A percentile compares a stretch with the other conserved stretches of the same genome.
These are phyloP conservation scores for Leccinellum luteum DNA, from an alignment of 768 basidiomycete genomes.

Conservation along the genomic window DNA sequence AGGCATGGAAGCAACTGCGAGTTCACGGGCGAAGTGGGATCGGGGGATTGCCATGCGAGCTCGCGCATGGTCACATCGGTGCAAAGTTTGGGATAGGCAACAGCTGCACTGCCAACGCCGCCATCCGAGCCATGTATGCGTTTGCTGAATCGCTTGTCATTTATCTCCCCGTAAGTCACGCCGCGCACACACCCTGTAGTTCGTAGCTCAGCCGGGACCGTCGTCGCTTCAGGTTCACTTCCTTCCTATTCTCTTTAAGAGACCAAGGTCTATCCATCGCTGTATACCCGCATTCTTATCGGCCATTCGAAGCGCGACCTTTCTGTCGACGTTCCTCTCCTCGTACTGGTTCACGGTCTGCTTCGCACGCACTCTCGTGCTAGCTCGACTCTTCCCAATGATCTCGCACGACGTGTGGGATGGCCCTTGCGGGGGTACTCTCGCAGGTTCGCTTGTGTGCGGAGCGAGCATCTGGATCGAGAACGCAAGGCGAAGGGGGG, in stretches of 20 bases:
- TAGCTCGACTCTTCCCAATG: slow-evolving; percentile 61
- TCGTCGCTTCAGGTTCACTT: slow-evolving; percentile 58
- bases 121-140: slow-evolving; percentile 50
- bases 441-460: slow-evolving; percentile 66
- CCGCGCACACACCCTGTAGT: background rate
- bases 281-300: slow-evolving; percentile 43
- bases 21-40: slow-evolving; percentile 50
- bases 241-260: slow-evolving; percentile 60
- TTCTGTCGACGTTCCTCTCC: slow-evolving; percentile 70
- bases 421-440: slow-evolving; percentile 65
- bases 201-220: background rate
- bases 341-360: slow-evolving; percentile 73
- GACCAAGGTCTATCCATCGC: slow-evolving; percentile 48
- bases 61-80: slow-evolving; percentile 63
- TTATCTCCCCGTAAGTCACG: slow-evolving; percentile 65
- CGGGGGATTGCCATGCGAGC: slow-evolving; percentile 75
- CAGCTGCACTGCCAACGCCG: slow-evolving; percentile 61
- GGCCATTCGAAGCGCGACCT: slow-evolving; percentile 63
- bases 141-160: slow-evolving; percentile 63
- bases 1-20: slow-evolving; percentile 55
- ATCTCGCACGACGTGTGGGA: slow-evolving; percentile 81
- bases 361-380: slow-evolving; percentile 59
- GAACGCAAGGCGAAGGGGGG: slow-evolving; percentile 65
- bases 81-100: slow-evolving; percentile 43
- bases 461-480: slow-evolving; percentile 81